phyloP scores from a whole-genome alignment of 2,329 filamentous ascomycete genomes.

The Talaromyces atroroseus region DNA sequence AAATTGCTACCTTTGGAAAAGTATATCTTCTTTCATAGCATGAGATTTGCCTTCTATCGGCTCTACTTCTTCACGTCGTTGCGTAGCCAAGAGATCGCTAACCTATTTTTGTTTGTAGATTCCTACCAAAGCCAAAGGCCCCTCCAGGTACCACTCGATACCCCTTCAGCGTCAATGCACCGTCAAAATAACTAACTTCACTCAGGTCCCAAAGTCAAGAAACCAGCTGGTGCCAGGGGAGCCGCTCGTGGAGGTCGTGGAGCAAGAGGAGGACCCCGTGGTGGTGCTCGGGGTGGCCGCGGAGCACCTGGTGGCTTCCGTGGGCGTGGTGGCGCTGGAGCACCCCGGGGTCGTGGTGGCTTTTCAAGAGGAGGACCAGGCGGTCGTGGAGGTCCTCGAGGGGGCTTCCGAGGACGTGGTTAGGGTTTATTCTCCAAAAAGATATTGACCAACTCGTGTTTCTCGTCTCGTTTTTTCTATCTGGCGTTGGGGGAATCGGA shows the following conservation, averaged over 20 bases:
- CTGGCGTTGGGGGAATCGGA: constrained; percentile 37
- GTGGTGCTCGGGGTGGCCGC: constrained; percentile 34
- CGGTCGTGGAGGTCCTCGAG: constrained; percentile 30
- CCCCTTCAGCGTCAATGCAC: constrained; percentile 1
- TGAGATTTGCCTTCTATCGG: neutral
- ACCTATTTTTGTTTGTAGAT: constrained; percentile 43
- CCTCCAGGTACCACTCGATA: constrained; percentile 42
- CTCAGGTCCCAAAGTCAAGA: constrained; percentile 63
- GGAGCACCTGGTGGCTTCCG: constrained; percentile 13
- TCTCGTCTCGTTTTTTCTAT: constrained; percentile 30
- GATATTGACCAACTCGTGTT: constrained; percentile 1
- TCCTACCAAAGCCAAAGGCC: constrained; percentile 88
- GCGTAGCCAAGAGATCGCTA: constrained; percentile 4
- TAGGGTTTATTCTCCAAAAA: constrained; percentile 18
- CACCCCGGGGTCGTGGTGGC: constrained; percentile 18
- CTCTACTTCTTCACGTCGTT: neutral
- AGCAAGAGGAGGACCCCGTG: constrained; percentile 39
- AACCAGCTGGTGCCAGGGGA: constrained; percentile 56
- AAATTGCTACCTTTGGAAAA: constrained; percentile 92
- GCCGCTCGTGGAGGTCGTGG: constrained; percentile 46
- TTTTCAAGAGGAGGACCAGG: constrained; percentile 27
- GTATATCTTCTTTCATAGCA: constrained; percentile 32
- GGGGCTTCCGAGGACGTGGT: constrained; percentile 24
- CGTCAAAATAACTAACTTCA: constrained; percentile 17
- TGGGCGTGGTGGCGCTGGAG: constrained; percentile 8